Base-by-base conservation (phyloP, 129 eudicot genomes). In the Flaveria robusta region DNA sequence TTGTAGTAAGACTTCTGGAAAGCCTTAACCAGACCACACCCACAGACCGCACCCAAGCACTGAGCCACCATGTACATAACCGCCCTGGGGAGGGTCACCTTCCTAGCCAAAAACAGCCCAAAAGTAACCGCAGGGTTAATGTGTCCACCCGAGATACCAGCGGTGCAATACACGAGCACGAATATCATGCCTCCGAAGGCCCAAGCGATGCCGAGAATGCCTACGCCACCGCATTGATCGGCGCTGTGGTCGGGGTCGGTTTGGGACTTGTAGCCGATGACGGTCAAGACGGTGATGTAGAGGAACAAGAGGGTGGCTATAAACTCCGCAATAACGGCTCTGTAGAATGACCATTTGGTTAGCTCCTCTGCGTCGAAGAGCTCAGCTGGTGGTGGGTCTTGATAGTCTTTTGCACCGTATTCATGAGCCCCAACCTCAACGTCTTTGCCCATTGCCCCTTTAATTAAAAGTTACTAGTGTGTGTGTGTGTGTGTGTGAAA, bases 161-260 rank as follows among this genome's bases (percentile, higher is more conserved):
- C 94, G 14, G 94, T 88, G 88, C 93, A 88, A 63, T 88, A 88
- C 41, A 88, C 93, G 23, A 88, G 94, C 56, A 88, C 76, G 51
- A 89, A 89, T 11, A 89, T 89, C 95, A 89, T 89, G 86, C 95
- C 95, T 9, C 95, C 95, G 34, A 89, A 89, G 62, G 96, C 96
- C 96, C 96, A 89, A 5, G 96, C 96, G 52, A 89, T 89, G 51
- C 96, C 96, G 3, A 89, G 89, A 62, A 89, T 89, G 49, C 96
- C 96, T 5, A 89, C 96, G 8, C 96, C 91, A 10, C 91, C 88
- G 14, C 96, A 86, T 22, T 79, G 74, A 66, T 83, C 85, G 3
- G 70, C 7, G 72, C 71, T 74, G 45, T 64, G 72, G 23, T 50
- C 41, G 6, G 83, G 81, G 43, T 85, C 91, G 14, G 72, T 69